A percentile compares a stretch with the other conserved stretches of the same genome.
These are phyloP conservation scores for Malus hybrid DNA, from an alignment of 331 rosid species.

Conservation along the genomic window DNA sequence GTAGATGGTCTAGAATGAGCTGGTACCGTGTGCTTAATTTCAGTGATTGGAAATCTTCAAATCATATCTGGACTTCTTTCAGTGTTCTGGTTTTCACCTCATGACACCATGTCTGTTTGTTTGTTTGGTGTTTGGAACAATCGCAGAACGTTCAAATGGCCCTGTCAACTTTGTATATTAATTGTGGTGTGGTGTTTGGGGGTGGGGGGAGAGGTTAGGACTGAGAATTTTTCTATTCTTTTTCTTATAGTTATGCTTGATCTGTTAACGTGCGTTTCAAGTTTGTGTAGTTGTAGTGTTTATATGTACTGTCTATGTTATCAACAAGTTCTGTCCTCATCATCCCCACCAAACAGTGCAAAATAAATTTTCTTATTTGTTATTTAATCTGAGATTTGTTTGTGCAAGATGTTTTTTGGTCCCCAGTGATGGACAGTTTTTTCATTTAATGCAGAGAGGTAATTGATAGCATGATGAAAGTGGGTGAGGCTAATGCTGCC, in stretches of 20 bases:
- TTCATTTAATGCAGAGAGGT: constrained; percentile 63
- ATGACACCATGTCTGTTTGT: neutral
- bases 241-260: neutral
- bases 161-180: neutral
- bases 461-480: constrained; percentile 51
- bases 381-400: neutral
- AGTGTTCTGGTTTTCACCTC: neutral
- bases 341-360: neutral
- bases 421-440: constrained; percentile 19
- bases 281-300: neutral
- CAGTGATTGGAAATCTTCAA: neutral
- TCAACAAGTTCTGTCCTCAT: neutral
- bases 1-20: neutral
- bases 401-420: neutral
- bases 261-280: neutral
- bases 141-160: neutral
- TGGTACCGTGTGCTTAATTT: neutral
- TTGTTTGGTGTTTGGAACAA: neutral
- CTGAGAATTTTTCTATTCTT: neutral
- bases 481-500: constrained; percentile 61
- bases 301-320: neutral
- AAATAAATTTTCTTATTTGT: neutral
- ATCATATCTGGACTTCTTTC: neutral
- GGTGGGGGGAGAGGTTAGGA: neutral
- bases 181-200: neutral